These are phyloP conservation scores for Scytalidium lignicola DNA, from an alignment of 2,329 filamentous ascomycete genomes.

Conservation along the genomic window DNA sequence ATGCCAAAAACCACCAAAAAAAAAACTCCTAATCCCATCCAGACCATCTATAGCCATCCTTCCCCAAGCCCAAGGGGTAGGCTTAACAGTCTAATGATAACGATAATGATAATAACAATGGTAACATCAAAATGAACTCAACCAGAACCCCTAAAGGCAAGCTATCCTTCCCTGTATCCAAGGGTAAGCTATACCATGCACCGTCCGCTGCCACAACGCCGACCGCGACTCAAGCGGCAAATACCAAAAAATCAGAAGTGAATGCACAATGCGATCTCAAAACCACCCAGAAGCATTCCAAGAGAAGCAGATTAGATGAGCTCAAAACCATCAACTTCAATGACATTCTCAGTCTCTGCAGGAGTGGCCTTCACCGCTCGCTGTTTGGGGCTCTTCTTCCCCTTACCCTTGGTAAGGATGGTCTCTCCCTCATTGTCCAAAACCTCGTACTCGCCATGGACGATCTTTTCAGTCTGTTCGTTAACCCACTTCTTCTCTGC, in stretches of 20 bases:
- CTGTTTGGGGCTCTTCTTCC: conserved; percentile 24
- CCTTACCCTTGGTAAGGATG: conserved; percentile 15
- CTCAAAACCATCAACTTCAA: conserved; percentile 28
- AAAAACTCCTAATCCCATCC: neutral
- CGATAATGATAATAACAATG: conserved; percentile 1
- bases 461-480: conserved; percentile 27
- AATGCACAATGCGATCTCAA: conserved; percentile 8
- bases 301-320: conserved; percentile 19
- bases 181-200: conserved; percentile 20
- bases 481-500: conserved; percentile 26
- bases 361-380: conserved; percentile 13
- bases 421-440: conserved; percentile 27
- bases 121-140: conserved; percentile 17
- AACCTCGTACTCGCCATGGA: conserved; percentile 28
- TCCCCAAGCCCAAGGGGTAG: conserved; percentile 9
- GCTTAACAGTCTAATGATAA: neutral
- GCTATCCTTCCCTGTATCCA: conserved; percentile 17
- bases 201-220: neutral
- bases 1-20: neutral
- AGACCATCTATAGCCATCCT: conserved; percentile 18
- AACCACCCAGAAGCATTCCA: neutral
- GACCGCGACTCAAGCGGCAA: conserved; percentile 1
- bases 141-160: conserved; percentile 8
- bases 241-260: conserved; percentile 8
- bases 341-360: conserved; percentile 7